A percentile compares a stretch with the other conserved stretches of the same genome.
Evolutionary conservation across 2,329 filamentous ascomycete genomes (phyloP).

Genomic region (Lomentospora prolificans): DNA sequence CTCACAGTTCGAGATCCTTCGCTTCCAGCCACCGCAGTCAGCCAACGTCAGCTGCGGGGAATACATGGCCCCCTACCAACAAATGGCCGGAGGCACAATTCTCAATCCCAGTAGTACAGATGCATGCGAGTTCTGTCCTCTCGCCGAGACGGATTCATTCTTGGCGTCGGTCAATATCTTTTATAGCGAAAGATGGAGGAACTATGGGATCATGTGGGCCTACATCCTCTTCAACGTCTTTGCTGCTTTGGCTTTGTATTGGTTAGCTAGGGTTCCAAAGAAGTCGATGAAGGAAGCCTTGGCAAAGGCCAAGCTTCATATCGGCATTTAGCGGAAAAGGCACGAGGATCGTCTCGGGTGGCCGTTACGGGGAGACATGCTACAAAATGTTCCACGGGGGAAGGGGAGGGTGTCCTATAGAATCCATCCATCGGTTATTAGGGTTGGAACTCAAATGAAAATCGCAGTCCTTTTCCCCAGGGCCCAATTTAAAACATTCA

Average conservation of each 20-base stretch:
- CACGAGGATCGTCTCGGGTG: too few relatives aligned
- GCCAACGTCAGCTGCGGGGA: slow-evolving; percentile 35
- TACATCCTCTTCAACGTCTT: slow-evolving; percentile 40
- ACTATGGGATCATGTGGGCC: slow-evolving; percentile 43
- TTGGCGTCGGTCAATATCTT: slow-evolving; percentile 29
- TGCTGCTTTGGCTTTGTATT: slow-evolving; percentile 37
- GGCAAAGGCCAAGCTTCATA: too few relatives aligned
- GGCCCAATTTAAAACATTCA: too few relatives aligned
- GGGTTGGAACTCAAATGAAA: too few relatives aligned
- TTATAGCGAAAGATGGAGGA: slow-evolving; percentile 42
- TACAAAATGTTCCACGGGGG: too few relatives aligned
- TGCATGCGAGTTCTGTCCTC: slow-evolving; percentile 33
- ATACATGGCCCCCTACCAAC: slow-evolving; percentile 36
- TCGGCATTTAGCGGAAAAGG: too few relatives aligned
- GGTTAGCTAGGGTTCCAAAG: slow-evolving; percentile 25
- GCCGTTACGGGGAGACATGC: too few relatives aligned
- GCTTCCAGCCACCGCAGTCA: slow-evolving; percentile 39
- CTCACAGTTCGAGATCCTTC: slow-evolving; percentile 33
- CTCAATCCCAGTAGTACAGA: slow-evolving; percentile 29
- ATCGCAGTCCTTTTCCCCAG: too few relatives aligned
- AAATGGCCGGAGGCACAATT: slow-evolving; percentile 34
- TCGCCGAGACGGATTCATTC: slow-evolving; percentile 27
- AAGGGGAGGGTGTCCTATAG: too few relatives aligned
- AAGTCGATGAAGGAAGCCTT: slow-evolving; percentile 12
- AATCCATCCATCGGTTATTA: too few relatives aligned